Evolutionary conservation across 2,329 filamentous ascomycete species (phyloP), one percentile per base, ranked within the genome.

Genomic region (Colletotrichum tabaci): DNA sequence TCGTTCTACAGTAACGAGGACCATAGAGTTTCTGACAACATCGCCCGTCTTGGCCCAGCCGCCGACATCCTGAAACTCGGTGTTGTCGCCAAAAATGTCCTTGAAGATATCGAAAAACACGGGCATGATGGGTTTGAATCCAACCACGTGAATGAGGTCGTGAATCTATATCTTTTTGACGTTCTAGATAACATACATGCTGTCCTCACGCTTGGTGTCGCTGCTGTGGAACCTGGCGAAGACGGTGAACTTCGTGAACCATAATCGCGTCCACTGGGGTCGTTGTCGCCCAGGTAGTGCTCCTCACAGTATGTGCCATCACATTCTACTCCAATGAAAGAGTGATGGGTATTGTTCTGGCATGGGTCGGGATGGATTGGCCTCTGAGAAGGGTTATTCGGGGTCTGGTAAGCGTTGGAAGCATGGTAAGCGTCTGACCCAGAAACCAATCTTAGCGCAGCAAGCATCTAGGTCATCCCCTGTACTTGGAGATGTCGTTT

Each of bases 321-420:
- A 74, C 86, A 89, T 26, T 75, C 71, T 44, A 79, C 81, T 18
- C 52, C 66, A 15, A 62, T 40, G 82, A 88, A 91, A 74, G 85
- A 83, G 74, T 82, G 80, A 74, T 86, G 84, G 69, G 83, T 82
- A 60, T 82, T 80, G 67, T 80, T 81, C 72, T 83, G 81, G 84
- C 90, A 92, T 50, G 87, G 85, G 80, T 92, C 18, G 89, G 87
- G 79, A 90, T 85, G 66, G 83, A 84, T 92, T 92, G 70, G 89
- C 89, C 80, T 83, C 75, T 57, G 71, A 9, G 9, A 68, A 67
- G 3, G 18, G 6, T 42, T n/a, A 57, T 8, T 23, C 7, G 5
- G 6, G 44, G 16, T 8, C 1, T 49, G 2, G 26, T 49, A 12
- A n/a, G 26, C n/a, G 23, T 30, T 23, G 3, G 3, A 10, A 3